Evolutionary conservation across 495 filamentous ascomycete genomes (phyloP).

Genomic region (Ascobolus immersus): DNA sequence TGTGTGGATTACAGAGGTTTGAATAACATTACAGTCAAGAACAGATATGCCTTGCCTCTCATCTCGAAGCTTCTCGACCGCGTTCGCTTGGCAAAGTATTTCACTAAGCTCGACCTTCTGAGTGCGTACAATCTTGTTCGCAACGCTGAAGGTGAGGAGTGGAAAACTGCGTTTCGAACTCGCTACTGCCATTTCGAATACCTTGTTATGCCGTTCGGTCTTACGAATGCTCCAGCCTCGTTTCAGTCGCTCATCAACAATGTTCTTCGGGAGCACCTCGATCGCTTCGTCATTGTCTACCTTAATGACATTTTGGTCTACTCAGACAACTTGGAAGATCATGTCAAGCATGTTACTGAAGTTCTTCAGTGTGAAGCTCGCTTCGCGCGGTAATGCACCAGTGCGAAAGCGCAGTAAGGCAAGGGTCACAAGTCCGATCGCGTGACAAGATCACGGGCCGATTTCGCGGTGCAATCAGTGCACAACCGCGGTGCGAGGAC

Average conservation of each 20-base stretch:
- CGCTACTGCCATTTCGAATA: constrained; percentile 15
- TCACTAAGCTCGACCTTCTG: constrained; percentile 1
- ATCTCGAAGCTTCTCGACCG: constrained; percentile 2
- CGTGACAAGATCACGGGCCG: no score
- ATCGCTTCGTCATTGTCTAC: constrained; percentile 8
- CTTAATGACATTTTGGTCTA: constrained; percentile 11
- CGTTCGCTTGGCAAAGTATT: constrained; percentile 12
- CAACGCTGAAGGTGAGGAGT: constrained; percentile 6
- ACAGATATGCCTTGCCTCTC: constrained; percentile 4
- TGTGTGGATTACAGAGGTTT: constrained; percentile 6
- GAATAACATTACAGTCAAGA: constrained; percentile 9
- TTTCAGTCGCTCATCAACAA: constrained; percentile 9
- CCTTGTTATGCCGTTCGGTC: constrained; percentile 11
- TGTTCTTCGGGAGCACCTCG: constrained; percentile 4
- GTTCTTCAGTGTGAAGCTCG: constrained; percentile 3
- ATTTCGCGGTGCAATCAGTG: no score
- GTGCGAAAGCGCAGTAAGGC: no score
- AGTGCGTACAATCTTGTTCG: not conserved
- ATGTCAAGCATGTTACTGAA: constrained; percentile 5
- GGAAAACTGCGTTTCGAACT: constrained; percentile 7
- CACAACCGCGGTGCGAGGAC: no score
- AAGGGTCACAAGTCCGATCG: no score
- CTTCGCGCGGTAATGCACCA: no score
- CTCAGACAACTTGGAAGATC: constrained; percentile 5
- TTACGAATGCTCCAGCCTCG: not conserved